phyloP scores from a whole-genome alignment of 2,329 filamentous ascomycete genomes.

The Alternaria burnsii region DNA sequence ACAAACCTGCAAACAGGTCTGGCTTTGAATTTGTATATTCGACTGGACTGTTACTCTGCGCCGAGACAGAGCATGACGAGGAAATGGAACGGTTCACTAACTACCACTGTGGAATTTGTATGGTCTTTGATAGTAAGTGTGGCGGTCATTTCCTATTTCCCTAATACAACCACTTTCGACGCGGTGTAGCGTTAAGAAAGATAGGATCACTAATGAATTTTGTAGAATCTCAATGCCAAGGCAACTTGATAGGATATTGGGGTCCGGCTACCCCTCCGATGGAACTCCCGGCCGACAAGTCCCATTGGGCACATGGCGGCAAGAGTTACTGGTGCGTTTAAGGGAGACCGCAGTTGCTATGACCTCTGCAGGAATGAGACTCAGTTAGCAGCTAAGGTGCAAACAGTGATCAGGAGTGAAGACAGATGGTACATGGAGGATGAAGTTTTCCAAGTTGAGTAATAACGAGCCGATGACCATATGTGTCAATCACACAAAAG shows the following conservation, averaged over 20 bases:
- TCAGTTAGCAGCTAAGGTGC: background rate
- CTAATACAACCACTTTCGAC: too few species aligned
- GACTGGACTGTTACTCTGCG: background rate
- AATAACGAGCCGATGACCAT: background rate
- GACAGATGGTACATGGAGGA: background rate
- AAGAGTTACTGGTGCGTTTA: slow-evolving; percentile 5
- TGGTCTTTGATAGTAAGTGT: slow-evolving; percentile 5
- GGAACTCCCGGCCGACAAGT: background rate
- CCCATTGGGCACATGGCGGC: background rate
- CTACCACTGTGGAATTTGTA: background rate
- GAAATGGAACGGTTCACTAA: background rate
- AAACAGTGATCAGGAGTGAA: background rate
- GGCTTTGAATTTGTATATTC: background rate
- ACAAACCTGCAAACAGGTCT: background rate
- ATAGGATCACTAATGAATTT: background rate
- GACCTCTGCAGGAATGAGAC: background rate
- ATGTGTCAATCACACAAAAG: background rate
- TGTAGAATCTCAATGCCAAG: background rate
- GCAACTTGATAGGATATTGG: background rate
- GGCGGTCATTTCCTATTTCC: too few species aligned
- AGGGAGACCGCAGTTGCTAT: background rate
- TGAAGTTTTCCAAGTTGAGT: background rate
- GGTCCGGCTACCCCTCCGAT: background rate
- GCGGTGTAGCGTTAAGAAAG: too few species aligned
- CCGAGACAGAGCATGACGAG: background rate